These are phyloP conservation scores for Achaetomium macrosporum DNA, from an alignment of 2,329 filamentous ascomycete species.

Conservation along the genomic window DNA sequence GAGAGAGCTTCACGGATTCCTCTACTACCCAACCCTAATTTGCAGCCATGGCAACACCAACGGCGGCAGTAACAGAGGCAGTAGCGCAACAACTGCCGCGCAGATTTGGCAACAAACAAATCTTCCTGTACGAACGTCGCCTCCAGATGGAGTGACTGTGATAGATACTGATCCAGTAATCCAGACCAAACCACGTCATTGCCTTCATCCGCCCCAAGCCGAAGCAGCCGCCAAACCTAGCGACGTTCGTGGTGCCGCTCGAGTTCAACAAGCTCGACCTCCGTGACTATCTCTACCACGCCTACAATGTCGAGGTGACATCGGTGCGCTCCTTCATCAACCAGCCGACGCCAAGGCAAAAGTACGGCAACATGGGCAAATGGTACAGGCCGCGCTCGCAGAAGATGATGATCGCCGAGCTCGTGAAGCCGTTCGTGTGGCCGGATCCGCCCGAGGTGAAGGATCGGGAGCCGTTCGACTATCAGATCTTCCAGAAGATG, in stretches of 20 bases:
- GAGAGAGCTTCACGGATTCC: not conserved
- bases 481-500: conserved; percentile 50
- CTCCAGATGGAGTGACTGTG: not conserved
- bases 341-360: conserved; percentile 48
- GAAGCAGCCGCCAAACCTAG: conserved; percentile 69
- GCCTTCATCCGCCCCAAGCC: conserved; percentile 67
- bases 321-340: conserved; percentile 76
- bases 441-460: conserved; percentile 61
- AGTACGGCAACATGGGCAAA: conserved; percentile 38
- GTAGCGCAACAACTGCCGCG: conserved; percentile 35
- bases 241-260: conserved; percentile 85
- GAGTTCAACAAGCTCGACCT: conserved; percentile 94
- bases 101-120: conserved; percentile 42
- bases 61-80: conserved; percentile 29
- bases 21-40: not conserved
- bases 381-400: conserved; percentile 65
- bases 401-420: conserved; percentile 94
- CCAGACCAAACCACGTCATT: conserved; percentile 74
- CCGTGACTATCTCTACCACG: conserved; percentile 86
- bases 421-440: conserved; percentile 84
- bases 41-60: conserved; percentile 23
- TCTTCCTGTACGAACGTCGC: conserved; percentile 46
- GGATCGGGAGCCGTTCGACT: conserved; percentile 59
- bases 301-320: conserved; percentile 69
- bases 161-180: not conserved